phyloP scores from a whole-genome alignment of 208 protist species.

The Porcisia hertigi region DNA sequence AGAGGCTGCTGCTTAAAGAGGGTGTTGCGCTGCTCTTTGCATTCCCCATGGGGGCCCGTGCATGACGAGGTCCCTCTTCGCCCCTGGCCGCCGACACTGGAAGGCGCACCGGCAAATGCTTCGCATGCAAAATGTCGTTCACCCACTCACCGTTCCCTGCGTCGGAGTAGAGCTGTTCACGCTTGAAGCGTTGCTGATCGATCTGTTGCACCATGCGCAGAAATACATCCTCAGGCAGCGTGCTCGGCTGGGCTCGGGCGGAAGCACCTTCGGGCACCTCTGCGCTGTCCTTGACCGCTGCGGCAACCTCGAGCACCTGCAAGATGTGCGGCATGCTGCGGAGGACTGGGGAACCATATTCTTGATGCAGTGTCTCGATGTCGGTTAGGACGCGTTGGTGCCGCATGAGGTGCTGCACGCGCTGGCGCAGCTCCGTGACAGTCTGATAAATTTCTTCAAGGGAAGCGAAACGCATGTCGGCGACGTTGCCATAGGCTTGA shows the following conservation, averaged over 20 bases:
- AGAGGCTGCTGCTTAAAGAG: not conserved
- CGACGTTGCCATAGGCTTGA: slow-evolving; percentile 48
- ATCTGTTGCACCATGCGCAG: slow-evolving; percentile 26
- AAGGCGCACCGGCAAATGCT: slow-evolving; percentile 2
- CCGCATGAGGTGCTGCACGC: slow-evolving; percentile 37
- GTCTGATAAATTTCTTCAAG: slow-evolving; percentile 50
- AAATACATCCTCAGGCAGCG: slow-evolving; percentile 24
- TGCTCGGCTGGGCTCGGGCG: not conserved
- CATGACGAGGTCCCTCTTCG: slow-evolving; percentile 4
- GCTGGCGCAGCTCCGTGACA: slow-evolving; percentile 50
- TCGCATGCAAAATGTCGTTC: not conserved
- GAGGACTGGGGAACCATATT: slow-evolving; percentile 25
- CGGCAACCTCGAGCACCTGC: slow-evolving; percentile 24
- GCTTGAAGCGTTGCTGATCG: slow-evolving; percentile 3
- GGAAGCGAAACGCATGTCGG: slow-evolving; percentile 63
- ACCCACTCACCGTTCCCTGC: not conserved
- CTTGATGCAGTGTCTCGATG: slow-evolving; percentile 18
- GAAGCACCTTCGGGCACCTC: not conserved
- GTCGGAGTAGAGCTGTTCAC: slow-evolving; percentile 1
- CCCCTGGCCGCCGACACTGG: slow-evolving; percentile 4
- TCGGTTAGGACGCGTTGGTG: slow-evolving; percentile 30
- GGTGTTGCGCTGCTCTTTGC: not conserved
- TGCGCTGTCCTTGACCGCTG: not conserved
- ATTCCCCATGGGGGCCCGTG: not conserved
- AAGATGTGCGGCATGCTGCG: slow-evolving; percentile 31